Base-by-base conservation (phyloP, 2,329 filamentous ascomycete genomes). In the Neurospora sp. region DNA sequence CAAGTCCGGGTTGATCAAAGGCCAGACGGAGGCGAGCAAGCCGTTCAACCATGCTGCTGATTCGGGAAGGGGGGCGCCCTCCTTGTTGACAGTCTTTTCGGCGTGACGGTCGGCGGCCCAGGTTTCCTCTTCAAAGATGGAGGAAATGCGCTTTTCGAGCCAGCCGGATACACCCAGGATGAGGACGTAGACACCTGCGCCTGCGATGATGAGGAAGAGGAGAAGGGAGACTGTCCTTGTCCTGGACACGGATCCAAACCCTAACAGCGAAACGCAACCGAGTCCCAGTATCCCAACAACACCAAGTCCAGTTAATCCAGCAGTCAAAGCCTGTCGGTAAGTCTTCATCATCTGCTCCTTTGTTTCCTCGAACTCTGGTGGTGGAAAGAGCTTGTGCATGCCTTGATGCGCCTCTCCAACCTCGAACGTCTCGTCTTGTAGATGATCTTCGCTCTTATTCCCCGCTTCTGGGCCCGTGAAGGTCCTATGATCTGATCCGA, bases 11-110 rank as follows among this genome's bases (percentile, higher is more conserved):
- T 93, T 93, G 75, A 93, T 84, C 38, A 93, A 82, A 0, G 90
- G 90, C 91, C 91, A 93, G 5, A 93, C 84, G 1, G 90, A 86
- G 4, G 85, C 82, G 8, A 93, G 76, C 0, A 93, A 78, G 4
- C 87, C 89, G 76, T 93, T 93, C 69, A 93, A 83, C 91, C 91
- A 93, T 68, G 88, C 84, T 0, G 88, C 86, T 0, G 90, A 90
- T 74, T 91, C 90, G 4, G 90, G 87, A 1, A 87, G 82, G 70
- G 85, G 81, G 38, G 83, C 78, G 1, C 82, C 79, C 10, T 79
- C 77, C 2, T 80, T 77, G 6, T 83, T 76, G 0, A 77, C 74
- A 43, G 84, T 80, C 71, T 85, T 80, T 68, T 87, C 85, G 68
- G 84, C 81, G 40, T 84, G 80, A 58, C 88, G 79, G 67, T 87